Evolutionary conservation across 768 basidiomycete species (phyloP), one percentile per base, ranked within the genome.

Genomic region (Rhizopogon sp.): DNA sequence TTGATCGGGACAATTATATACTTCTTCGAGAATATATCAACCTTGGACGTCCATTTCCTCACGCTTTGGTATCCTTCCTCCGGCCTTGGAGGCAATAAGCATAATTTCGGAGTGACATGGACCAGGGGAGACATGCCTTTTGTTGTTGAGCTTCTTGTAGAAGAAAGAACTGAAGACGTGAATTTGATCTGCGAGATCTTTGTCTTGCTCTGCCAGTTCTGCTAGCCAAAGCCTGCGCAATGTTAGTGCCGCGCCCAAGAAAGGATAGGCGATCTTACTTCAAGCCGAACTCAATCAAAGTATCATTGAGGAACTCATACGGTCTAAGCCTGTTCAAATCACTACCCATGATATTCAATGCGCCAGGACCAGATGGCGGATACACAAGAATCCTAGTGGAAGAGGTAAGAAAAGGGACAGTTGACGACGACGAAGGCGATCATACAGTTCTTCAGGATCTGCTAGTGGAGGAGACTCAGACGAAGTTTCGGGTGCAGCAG

Each of bases 101-200:
- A 11, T 47, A 11, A 49, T 22, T 49, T 16, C 7, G 3, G 35
- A 22, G 22, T 2, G n/a, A 37, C 14, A 49, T 25, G 33, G 33
- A 60, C 40, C 35, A 39, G 5, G 4, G 7, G 53, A 29, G 25
- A 65, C 75, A 39, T 66, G 85, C 84, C 77, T 81, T 66, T 82
- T 71, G 52, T 79, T 79, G 55, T 86, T 87, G 28, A 99, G 72
- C 70, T 97, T 96, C 75, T 95, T 92, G 76, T 95, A 98, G 71
- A 99, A 98, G 73, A 98, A 99, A 0, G 95, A 95, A 68, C 87
- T 98, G 76, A 98, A 98, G 4, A 98, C 80, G 63, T 98, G 87
- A 1, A 95, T 77, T 60, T 90, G 79, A 3, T 84, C 79, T 2
- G 84, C 89, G 4, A 90, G 71, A 14, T 76, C 77, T 2, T 87